Conservation (phyloP, 768 basidiomycete genomes). For the Mycena galopus region DNA sequence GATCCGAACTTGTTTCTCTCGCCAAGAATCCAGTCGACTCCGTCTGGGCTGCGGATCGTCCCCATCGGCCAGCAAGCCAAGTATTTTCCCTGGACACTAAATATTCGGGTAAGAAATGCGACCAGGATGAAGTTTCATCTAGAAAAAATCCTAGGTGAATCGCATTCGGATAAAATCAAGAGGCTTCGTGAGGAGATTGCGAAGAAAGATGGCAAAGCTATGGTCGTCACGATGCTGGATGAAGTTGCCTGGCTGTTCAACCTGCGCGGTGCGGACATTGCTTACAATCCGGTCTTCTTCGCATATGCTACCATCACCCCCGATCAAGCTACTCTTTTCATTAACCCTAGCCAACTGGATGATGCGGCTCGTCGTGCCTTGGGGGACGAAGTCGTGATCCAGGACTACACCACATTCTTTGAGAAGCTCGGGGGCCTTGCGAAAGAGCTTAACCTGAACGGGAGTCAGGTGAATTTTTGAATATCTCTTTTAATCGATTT, state of each 20-base stretch:
- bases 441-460: constrained; percentile 47
- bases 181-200: constrained; percentile 73
- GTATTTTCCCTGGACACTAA: constrained; percentile 80
- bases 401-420: constrained; percentile 79
- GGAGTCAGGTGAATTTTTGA: constrained; percentile 47
- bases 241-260: constrained; percentile 97
- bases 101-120: constrained; percentile 66
- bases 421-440: constrained; percentile 68
- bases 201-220: constrained; percentile 74
- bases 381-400: constrained; percentile 71
- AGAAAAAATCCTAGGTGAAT: constrained; percentile 47
- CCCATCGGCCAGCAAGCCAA: constrained; percentile 73
- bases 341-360: constrained; percentile 68
- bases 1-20: constrained; percentile 78
- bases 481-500: background rate
- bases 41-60: constrained; percentile 80
- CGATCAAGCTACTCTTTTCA: constrained; percentile 74
- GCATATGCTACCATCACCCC: constrained; percentile 85
- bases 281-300: constrained; percentile 93
- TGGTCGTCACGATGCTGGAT: constrained; percentile 91
- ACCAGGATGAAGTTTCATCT: background rate
- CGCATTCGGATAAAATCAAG: constrained; percentile 74
- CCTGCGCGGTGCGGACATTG: constrained; percentile 91
- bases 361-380: constrained; percentile 61
- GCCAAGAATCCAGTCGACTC: constrained; percentile 81